Base-by-base conservation (phyloP, 148 eudicot species). In the Camellia sinensis region DNA sequence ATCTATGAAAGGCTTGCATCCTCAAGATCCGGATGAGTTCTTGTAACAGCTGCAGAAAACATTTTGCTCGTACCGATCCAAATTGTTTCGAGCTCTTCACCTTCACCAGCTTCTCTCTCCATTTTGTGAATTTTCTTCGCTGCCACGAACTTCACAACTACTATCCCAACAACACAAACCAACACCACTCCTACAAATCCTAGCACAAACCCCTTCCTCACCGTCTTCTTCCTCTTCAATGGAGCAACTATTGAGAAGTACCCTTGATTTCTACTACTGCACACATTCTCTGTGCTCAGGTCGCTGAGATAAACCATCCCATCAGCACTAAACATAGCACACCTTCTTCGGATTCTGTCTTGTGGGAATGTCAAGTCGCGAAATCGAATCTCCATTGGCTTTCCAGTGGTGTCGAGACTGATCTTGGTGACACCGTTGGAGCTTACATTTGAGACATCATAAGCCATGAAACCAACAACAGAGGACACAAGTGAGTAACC, bases 11-110 rank as follows among this genome's bases (percentile, higher is more conserved):
- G 44, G 68, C 77, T 46, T 29, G 80, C 62, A 73, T 60, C 77
- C 75, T 85, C 90, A 70, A 85, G 83, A 4, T 50, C 76, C 14
- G 90, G 88, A 73, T 81, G 79, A 60, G 88, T 88, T 74, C 90
- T 85, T 29, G 87, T 85, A 9, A 78, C 78, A 22, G 78, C 72
- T 21, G 90, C 90, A 64, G 80, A 72, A 40, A 87, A 87, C 86
- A 88, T 83, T 76, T 88, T 88, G 73, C 84, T 82, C 13, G 68
- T 54, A 8, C 59, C 78, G 15, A 88, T 74, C 88, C 88, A 85
- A 73, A 77, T 18, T 56, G 73, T 88, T 46, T 83, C 79, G 74
- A 88, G 82, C 41, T 64, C 57, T 80, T 87, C 86, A 41, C 84
- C 88, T 57, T 83, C 80, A 69, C 83, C 86, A 3, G 86, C 83